phyloP scores from a whole-genome alignment of 257 asterid species.

The Nicotiana undulata region DNA sequence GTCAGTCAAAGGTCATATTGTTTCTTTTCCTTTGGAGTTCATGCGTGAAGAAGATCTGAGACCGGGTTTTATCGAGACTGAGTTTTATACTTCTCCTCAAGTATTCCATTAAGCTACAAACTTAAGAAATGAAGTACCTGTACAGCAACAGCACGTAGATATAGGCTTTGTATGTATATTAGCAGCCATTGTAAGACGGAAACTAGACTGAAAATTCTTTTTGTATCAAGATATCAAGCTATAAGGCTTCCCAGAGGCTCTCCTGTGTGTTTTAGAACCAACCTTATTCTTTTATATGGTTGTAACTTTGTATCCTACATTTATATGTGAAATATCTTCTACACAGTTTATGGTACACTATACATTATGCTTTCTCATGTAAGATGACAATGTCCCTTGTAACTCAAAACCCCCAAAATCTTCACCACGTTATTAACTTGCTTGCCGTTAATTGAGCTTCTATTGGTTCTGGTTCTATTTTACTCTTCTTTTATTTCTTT shows the following conservation, averaged over 20 bases:
- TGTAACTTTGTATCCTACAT: not conserved
- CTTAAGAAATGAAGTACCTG: not conserved
- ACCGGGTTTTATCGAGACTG: slow-evolving; percentile 84
- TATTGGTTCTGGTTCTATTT: not conserved
- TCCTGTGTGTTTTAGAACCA: not conserved
- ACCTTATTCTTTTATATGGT: not conserved
- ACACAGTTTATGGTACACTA: not conserved
- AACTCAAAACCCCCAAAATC: too few relatives aligned
- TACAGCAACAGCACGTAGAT: not conserved
- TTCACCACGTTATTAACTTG: too few relatives aligned
- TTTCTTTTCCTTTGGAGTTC: slow-evolving; percentile 85
- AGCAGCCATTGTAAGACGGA: not conserved
- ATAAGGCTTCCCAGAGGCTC: not conserved
- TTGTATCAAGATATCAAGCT: not conserved
- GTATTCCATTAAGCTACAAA: slow-evolving; percentile 60
- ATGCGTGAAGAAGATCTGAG: slow-evolving; percentile 82
- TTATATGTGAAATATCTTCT: not conserved
- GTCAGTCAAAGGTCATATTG: slow-evolving; percentile 65
- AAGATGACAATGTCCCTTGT: not conserved
- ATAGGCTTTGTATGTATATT: not conserved
- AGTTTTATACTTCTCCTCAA: slow-evolving; percentile 76
- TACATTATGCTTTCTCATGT: not conserved
- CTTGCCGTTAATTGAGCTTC: too few relatives aligned
- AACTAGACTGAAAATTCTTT: not conserved
- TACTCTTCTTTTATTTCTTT: not conserved